Percentiles rank a stretch among this genome's conserved stretches.
These are phyloP conservation scores for Plectranthus barbatus DNA, from an alignment of 257 asterid genomes.

Conservation along the genomic window DNA sequence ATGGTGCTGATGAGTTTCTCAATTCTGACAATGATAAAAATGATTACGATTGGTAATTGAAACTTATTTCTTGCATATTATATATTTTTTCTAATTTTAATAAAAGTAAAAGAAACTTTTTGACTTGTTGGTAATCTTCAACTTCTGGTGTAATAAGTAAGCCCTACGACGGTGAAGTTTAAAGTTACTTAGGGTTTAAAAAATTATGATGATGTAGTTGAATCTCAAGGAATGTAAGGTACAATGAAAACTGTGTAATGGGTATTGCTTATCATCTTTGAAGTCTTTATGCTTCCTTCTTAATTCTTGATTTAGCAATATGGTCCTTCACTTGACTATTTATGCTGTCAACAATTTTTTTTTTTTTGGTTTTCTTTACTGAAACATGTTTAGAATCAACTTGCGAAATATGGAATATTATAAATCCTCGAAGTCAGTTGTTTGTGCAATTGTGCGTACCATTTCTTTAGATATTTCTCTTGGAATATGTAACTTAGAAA, in stretches of 20 bases:
- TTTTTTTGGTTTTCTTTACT: not conserved
- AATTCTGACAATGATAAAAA: conserved; percentile 92
- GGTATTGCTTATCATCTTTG: not conserved
- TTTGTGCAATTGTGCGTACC: not conserved
- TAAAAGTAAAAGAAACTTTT: no score
- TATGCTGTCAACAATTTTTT: not conserved
- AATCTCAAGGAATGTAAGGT: not conserved
- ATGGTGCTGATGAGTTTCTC: conserved; percentile 88
- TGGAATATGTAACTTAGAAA: not conserved
- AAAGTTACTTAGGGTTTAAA: not conserved
- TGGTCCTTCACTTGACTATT: not conserved
- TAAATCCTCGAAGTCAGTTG: no score
- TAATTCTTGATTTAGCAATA: not conserved
- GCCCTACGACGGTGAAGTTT: not conserved
- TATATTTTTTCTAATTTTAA: no score
- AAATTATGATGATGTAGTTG: not conserved
- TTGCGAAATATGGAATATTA: not conserved
- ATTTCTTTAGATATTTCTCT: not conserved
- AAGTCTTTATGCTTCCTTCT: not conserved
- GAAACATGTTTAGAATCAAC: not conserved
- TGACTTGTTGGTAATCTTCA: conserved; percentile 7
- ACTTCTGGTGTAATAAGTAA: conserved; percentile 1
- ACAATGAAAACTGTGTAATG: not conserved
- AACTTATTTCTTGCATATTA: not conserved
- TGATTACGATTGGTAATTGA: conserved; percentile 87